A percentile compares a stretch with the other conserved stretches of the same genome.
phyloP scores from a whole-genome alignment of 164 flowering plant species.

The Tinospora cordifolia region DNA sequence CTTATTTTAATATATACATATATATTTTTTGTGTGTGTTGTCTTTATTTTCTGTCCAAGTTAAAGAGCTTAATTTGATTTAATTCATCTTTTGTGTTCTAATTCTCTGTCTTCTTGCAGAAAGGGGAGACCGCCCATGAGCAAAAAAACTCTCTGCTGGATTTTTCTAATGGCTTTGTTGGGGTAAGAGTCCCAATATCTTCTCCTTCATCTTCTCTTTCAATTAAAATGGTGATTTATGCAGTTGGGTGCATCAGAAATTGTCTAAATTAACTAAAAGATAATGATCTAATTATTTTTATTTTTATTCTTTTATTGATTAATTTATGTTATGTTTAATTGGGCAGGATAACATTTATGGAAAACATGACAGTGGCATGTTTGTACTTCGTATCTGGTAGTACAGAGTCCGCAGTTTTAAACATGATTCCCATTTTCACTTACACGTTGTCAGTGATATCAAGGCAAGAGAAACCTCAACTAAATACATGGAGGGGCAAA shows the following conservation, averaged over 20 bases:
- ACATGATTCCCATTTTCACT: constrained; percentile 14
- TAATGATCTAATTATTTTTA: no score
- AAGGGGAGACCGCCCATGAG: constrained; percentile 16
- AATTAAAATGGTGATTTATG: background rate
- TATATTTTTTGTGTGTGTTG: no score
- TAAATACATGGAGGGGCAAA: constrained; percentile 11
- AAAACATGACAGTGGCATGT: constrained; percentile 8
- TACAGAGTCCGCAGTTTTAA: constrained; percentile 11
- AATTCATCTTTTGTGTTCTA: background rate
- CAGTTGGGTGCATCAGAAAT: background rate
- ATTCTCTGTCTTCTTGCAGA: constrained; percentile 9
- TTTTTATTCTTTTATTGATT: background rate
- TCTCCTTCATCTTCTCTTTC: background rate
- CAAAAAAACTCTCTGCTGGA: constrained; percentile 10
- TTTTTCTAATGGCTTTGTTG: constrained; percentile 19
- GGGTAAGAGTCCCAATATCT: constrained; percentile 11
- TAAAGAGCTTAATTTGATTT: no score
- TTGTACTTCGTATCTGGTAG: constrained; percentile 13
- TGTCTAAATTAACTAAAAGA: background rate
- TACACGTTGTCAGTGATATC: constrained; percentile 10
- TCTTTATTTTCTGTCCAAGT: no score
- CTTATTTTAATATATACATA: no score
- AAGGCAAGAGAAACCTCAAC: constrained; percentile 13
- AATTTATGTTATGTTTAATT: background rate
- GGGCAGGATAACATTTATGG: constrained; percentile 9